phyloP scores from a whole-genome alignment of 108 stramenopile species.

The Skeletonema costatum region DNA sequence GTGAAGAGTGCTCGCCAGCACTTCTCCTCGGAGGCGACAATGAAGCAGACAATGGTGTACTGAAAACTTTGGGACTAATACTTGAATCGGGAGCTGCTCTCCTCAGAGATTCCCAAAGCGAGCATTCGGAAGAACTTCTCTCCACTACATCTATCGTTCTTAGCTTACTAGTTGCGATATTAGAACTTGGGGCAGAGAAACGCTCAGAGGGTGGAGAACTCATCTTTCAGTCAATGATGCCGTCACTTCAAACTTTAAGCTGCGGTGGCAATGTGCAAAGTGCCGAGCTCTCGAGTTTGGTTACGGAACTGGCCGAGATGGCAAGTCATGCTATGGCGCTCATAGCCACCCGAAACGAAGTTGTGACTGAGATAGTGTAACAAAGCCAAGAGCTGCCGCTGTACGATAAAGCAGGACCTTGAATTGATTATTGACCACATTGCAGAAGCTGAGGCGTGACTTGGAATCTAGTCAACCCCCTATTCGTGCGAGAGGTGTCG shows the following conservation, averaged over 20 bases:
- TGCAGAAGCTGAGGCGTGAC: slow-evolving; percentile 53
- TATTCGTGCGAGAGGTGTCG: slow-evolving; percentile 78
- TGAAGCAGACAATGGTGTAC: slow-evolving; percentile 41
- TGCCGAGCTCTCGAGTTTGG: slow-evolving; percentile 11
- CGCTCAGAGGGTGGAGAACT: slow-evolving; percentile 62
- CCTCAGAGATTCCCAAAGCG: slow-evolving; percentile 2
- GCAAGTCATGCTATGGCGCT: slow-evolving; percentile 80
- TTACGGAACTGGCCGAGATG: slow-evolving; percentile 73
- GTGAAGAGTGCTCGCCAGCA: slow-evolving; percentile 66
- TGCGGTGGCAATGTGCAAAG: slow-evolving; percentile 6
- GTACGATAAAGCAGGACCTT: neutral
- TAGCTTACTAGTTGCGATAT: slow-evolving; percentile 71
- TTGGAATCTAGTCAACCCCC: slow-evolving; percentile 72
- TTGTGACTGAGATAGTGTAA: neutral
- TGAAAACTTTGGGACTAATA: slow-evolving; percentile 31
- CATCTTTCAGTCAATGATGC: slow-evolving; percentile 51
- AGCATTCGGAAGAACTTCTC: slow-evolving; percentile 38
- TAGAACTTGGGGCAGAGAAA: slow-evolving; percentile 70
- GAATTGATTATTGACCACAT: slow-evolving; percentile 36
- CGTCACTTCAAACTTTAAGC: slow-evolving; percentile 46
- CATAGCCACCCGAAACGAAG: slow-evolving; percentile 52
- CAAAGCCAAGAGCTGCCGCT: neutral
- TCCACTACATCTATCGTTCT: slow-evolving; percentile 69
- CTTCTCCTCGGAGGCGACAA: slow-evolving; percentile 45
- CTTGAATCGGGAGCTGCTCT: slow-evolving; percentile 36